A percentile compares a stretch with the other conserved stretches of the same genome.
phyloP scores from a whole-genome alignment of 1,139 yeast genomes.

The Protomyces inouyei region DNA sequence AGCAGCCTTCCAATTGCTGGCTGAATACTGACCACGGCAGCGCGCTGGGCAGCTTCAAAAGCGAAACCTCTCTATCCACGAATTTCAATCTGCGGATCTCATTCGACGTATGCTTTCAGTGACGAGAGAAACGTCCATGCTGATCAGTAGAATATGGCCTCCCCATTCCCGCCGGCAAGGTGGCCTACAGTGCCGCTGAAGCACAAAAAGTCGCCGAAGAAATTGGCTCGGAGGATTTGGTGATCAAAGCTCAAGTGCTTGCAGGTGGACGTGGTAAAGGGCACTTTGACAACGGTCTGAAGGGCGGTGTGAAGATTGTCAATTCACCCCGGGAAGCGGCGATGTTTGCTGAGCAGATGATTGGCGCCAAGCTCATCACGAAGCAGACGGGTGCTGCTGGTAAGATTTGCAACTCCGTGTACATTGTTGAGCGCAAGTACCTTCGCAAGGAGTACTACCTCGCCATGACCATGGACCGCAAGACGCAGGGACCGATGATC shows the following conservation, averaged over 20 bases:
- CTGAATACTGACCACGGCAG: background rate
- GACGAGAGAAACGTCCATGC: background rate
- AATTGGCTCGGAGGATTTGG: conserved; percentile 60
- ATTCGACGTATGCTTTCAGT: conserved; percentile 46
- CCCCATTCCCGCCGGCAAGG: conserved; percentile 85
- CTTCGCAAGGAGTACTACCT: conserved; percentile 92
- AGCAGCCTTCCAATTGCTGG: background rate
- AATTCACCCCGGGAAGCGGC: conserved; percentile 80
- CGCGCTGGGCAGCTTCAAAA: conserved; percentile 32
- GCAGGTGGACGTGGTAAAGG: conserved; percentile 99
- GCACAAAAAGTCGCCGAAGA: conserved; percentile 75
- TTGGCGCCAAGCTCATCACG: conserved; percentile 87
- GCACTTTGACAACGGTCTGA: conserved; percentile 87
- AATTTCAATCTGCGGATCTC: conserved; percentile 89
- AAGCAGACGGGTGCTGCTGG: conserved; percentile 98
- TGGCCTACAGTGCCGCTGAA: conserved; percentile 84
- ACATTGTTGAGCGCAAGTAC: conserved; percentile 89
- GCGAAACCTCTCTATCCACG: conserved; percentile 83
- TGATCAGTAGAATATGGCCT: conserved; percentile 55
- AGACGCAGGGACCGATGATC: conserved; percentile 81
- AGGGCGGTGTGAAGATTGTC: conserved; percentile 94
- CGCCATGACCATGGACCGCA: conserved; percentile 92
- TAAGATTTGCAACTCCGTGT: conserved; percentile 93
- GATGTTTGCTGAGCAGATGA: conserved; percentile 82
- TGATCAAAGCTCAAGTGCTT: conserved; percentile 95